Conservation (phyloP, 1,284 basidiomycete genomes). For the Trichosporon sp. region DNA sequence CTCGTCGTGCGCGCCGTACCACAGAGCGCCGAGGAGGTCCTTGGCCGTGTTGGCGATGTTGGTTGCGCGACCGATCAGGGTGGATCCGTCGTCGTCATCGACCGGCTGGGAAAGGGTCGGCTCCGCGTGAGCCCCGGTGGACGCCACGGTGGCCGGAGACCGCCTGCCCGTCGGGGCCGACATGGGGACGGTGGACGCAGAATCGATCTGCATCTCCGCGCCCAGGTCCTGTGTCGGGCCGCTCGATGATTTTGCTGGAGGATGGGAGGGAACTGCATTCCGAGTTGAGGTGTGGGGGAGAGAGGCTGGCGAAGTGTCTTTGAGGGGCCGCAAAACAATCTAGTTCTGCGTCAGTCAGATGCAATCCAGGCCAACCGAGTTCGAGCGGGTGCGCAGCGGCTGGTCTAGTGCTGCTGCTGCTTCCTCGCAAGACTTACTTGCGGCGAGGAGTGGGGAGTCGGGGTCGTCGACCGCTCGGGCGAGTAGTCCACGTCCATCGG, state of each 20-base stretch:
- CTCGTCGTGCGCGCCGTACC: slow-evolving; percentile 48
- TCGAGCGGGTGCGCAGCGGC: slow-evolving; percentile 1
- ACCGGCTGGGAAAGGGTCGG: slow-evolving; percentile 30
- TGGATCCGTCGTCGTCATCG: slow-evolving; percentile 47
- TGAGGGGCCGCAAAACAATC: slow-evolving; percentile 52
- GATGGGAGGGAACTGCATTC: slow-evolving; percentile 6
- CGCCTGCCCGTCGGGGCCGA: slow-evolving; percentile 7
- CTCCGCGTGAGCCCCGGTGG: not conserved
- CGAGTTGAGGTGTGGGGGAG: slow-evolving; percentile 46
- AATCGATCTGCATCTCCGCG: slow-evolving; percentile 15
- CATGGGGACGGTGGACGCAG: slow-evolving; percentile 21
- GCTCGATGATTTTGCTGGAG: not conserved
- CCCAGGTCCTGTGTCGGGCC: not conserved
- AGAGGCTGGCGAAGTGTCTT: slow-evolving; percentile 54
- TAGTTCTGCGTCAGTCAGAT: slow-evolving; percentile 42
- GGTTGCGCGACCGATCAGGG: slow-evolving; percentile 54
- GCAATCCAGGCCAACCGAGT: slow-evolving; percentile 21
- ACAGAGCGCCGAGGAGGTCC: slow-evolving; percentile 56
- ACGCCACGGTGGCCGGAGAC: slow-evolving; percentile 12
- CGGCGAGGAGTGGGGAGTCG: slow-evolving; percentile 58
- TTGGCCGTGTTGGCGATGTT: slow-evolving; percentile 57
- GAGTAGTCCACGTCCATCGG: slow-evolving; percentile 48
- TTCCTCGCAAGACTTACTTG: slow-evolving; percentile 48
- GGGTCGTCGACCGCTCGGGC: slow-evolving; percentile 51
- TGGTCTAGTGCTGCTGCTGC: slow-evolving; percentile 1